Conservation (phyloP, 768 basidiomycete species). For the Kwoniella sp. region DNA sequence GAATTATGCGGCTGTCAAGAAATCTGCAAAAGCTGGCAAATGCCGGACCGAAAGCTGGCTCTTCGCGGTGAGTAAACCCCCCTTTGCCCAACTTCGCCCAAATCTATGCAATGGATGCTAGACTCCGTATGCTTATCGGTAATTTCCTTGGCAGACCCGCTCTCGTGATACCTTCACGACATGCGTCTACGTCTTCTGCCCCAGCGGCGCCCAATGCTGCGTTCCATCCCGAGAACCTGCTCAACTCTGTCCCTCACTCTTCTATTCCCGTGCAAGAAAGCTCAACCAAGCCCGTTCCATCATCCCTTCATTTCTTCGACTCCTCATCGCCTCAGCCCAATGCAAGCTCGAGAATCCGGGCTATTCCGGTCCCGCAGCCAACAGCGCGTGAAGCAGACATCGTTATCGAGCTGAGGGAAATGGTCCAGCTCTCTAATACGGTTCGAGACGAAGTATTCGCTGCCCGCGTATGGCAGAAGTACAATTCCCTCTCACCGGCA, state of each 20-base stretch:
- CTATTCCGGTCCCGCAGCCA: background rate
- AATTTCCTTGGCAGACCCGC: background rate
- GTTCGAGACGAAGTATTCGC: slow-evolving; percentile 6
- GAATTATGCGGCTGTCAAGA: slow-evolving; percentile 1
- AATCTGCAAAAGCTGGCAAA: slow-evolving; percentile 9
- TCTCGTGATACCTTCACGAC: background rate
- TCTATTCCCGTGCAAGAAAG: background rate
- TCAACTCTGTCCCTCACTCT: background rate
- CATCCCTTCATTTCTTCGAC: background rate
- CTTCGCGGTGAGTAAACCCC: slow-evolving; percentile 5
- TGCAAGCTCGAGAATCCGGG: background rate
- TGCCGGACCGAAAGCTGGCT: slow-evolving; percentile 1
- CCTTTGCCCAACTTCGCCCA: too few species aligned
- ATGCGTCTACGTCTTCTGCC: slow-evolving; percentile 13
- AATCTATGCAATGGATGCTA: too few species aligned
- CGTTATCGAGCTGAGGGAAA: background rate
- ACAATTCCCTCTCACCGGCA: slow-evolving; percentile 9
- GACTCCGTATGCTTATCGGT: background rate
- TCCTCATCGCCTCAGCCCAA: background rate
- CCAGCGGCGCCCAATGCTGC: slow-evolving; percentile 3
- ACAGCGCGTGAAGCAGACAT: background rate
- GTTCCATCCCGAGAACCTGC: background rate
- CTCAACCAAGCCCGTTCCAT: background rate
- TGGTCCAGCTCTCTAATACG: background rate
- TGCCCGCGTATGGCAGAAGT: slow-evolving; percentile 19